These are phyloP conservation scores for Glycine soja DNA, from an alignment of 306 rosid genomes.

Conservation along the genomic window DNA sequence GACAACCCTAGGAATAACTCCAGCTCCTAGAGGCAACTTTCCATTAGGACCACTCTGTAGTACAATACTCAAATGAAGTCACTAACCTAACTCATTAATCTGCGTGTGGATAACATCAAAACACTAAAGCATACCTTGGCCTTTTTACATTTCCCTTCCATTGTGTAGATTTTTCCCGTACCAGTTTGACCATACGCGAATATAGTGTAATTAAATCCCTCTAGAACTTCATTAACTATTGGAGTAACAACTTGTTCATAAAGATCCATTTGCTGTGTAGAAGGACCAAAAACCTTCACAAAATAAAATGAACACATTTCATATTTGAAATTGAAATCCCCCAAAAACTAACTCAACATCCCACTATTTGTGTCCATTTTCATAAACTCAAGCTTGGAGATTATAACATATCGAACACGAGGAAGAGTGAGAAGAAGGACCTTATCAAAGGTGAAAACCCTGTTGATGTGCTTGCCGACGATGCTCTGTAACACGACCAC, in stretches of 20 bases:
- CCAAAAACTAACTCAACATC: too few species aligned
- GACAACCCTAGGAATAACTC: constrained; percentile 95
- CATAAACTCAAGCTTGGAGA: too few species aligned
- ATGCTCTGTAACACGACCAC: constrained; percentile 86
- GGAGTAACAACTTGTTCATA: constrained; percentile 90
- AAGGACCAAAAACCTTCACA: constrained; percentile 88
- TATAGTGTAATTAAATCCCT: constrained; percentile 92
- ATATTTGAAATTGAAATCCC: neutral
- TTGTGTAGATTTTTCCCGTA: constrained; percentile 87
- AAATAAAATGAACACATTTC: neutral
- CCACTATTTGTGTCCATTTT: too few species aligned
- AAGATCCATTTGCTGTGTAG: constrained; percentile 83
- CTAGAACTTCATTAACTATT: constrained; percentile 87
- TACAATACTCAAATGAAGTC: constrained; percentile 9
- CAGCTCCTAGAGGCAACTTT: constrained; percentile 86
- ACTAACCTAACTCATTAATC: too few species aligned
- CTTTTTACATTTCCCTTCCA: constrained; percentile 97
- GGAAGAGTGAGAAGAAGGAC: constrained; percentile 49
- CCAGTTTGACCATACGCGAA: constrained; percentile 98
- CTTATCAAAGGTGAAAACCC: constrained; percentile 94
- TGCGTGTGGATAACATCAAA: too few species aligned
- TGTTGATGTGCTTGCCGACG: constrained; percentile 87
- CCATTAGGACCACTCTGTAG: constrained; percentile 84
- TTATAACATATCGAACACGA: neutral
- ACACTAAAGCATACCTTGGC: constrained; percentile 86